Base-by-base conservation (phyloP, 305 asterid species). In the Solanum hybrid region DNA sequence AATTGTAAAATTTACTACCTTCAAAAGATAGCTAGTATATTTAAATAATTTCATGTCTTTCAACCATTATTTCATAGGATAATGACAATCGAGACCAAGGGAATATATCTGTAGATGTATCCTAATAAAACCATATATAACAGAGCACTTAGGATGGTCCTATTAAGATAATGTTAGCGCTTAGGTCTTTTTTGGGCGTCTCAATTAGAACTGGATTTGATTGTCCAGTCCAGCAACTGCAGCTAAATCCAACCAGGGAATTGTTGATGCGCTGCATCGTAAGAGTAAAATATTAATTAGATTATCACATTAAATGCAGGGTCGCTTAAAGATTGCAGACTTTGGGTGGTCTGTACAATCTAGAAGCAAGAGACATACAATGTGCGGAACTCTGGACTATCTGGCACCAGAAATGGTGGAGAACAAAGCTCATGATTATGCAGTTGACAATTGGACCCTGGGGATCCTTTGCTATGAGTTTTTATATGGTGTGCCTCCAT, bases 301-400 rank as follows among this genome's bases (percentile, higher is more conserved):
- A 78, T 40, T 51, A 10, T 37, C 10, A 15, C 88, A n/a, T 89
- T 86, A 79, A 86, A 89, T 91, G 91, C 88, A 97, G 99, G 99
- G 99, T 35, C 95, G 96, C 89, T 94, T 97, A 92, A 96, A 97
- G 91, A 95, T 97, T 88, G 99, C 98, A 32, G 99, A 97, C 92
- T 96, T 96, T 88, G 97, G 98, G 88, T 97, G 99, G 99, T 97
- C 99, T 31, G 99, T 97, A 56, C 99, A 96, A 91, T 97, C 99
- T 84, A 92, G 86, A 88, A 91, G 89, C 93, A 97, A 97, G 93
- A 94, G 99, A 76, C 95, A 90, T 86, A 97, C 99, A 4, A 96
- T 97, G 99, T 95, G 99, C 91, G 99, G 99, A 90, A 96, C 99
- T 64, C 79, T 97, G 92, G 99, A 97, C 93, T 97, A 96, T 92